These are phyloP conservation scores for Saprolegnia diclina DNA, from an alignment of 352 stramenopile species.

Conservation along the genomic window DNA sequence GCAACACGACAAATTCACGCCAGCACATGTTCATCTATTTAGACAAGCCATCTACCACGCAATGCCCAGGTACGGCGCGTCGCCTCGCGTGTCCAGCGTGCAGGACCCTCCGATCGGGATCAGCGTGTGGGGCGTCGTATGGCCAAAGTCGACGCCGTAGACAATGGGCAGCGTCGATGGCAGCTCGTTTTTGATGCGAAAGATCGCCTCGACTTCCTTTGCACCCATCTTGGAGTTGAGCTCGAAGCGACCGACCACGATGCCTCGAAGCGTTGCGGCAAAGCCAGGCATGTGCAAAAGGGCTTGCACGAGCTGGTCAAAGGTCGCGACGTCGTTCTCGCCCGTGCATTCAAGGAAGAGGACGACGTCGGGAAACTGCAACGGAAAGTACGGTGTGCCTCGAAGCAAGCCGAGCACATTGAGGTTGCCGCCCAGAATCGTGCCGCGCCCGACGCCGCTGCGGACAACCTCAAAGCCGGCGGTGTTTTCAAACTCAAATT, in stretches of 20 bases:
- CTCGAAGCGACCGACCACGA: constrained; percentile 41
- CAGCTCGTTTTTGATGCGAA: constrained; percentile 39
- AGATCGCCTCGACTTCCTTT: constrained; percentile 36
- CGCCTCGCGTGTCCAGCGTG: not conserved
- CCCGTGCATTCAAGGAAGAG: constrained; percentile 47
- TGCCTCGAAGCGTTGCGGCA: constrained; percentile 43
- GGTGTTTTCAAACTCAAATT: constrained; percentile 41
- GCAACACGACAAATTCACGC: too few relatives aligned
- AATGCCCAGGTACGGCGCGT: not conserved
- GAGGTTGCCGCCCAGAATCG: constrained; percentile 46
- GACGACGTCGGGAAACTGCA: constrained; percentile 35
- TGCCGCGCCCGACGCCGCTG: constrained; percentile 31
- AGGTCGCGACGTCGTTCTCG: constrained; percentile 34
- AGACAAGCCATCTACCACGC: too few relatives aligned
- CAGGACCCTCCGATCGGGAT: too few relatives aligned
- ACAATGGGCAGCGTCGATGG: constrained; percentile 45
- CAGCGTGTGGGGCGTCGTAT: constrained; percentile 30
- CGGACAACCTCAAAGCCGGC: constrained; percentile 43
- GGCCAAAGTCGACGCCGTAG: constrained; percentile 49
- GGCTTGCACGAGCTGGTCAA: constrained; percentile 43
- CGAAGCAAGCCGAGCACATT: constrained; percentile 44
- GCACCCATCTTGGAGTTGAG: too few relatives aligned
- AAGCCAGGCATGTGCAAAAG: constrained; percentile 29
- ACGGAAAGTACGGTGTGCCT: constrained; percentile 42
- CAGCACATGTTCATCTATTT: too few relatives aligned